Evolutionary conservation across 805 yeast genomes (phyloP).

Genomic region (Zygosaccharomyces gambellarensis): DNA sequence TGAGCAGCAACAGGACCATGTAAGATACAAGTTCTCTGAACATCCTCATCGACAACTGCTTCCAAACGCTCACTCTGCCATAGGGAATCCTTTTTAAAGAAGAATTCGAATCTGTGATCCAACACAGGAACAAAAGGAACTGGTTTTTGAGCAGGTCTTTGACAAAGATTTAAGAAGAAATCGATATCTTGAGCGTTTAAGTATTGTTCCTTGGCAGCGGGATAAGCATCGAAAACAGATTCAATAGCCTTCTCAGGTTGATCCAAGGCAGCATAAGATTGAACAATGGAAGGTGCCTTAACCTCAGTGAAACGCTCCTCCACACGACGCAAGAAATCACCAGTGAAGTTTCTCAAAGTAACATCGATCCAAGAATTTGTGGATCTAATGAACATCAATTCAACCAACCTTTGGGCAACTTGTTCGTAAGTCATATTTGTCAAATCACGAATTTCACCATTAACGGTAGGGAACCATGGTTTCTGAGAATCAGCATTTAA

Average conservation of each 20-base stretch:
- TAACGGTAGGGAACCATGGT: conserved; percentile 87
- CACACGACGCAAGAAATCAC: conserved; percentile 83
- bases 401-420: conserved; percentile 81
- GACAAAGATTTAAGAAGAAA: conserved; percentile 77
- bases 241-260: conserved; percentile 60
- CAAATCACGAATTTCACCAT: conserved; percentile 77
- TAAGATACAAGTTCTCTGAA: conserved; percentile 96
- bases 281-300: conserved; percentile 62
- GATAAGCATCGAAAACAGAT: conserved; percentile 60
- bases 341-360: conserved; percentile 79
- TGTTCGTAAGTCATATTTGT: conserved; percentile 95
- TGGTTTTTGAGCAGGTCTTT: conserved; percentile 87
- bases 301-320: conserved; percentile 86
- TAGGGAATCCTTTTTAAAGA: conserved; percentile 96
- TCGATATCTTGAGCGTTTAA: conserved; percentile 94
- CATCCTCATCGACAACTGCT: conserved; percentile 93
- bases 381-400: conserved; percentile 76
- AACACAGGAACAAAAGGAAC: conserved; percentile 96
- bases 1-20: conserved; percentile 99
- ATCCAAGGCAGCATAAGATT: conserved; percentile 63
- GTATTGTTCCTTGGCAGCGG: conserved; percentile 73
- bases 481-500: conserved; percentile 95
- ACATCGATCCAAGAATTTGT: conserved; percentile 83
- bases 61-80: conserved; percentile 99
- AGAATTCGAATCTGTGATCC: conserved; percentile 90